phyloP scores from a whole-genome alignment of 2,329 filamentous ascomycete species.

The Nigrospora sphaerica region DNA sequence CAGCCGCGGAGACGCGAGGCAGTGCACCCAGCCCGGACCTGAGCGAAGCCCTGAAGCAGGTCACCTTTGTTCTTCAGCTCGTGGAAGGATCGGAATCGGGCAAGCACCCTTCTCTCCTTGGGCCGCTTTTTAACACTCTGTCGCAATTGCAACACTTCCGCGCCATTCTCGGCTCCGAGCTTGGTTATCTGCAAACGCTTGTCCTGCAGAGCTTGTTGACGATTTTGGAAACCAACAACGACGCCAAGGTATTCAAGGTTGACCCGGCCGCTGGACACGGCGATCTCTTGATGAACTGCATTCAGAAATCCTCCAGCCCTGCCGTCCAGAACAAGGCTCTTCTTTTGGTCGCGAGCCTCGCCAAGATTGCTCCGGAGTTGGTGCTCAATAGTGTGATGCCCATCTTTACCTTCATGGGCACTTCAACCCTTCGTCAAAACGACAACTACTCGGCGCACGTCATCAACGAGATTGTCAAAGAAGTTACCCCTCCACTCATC shows the following conservation, averaged over 20 bases:
- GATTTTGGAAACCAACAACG: slow-evolving; percentile 73
- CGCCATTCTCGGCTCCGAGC: slow-evolving; percentile 72
- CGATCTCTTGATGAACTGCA: slow-evolving; percentile 88
- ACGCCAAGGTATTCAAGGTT: slow-evolving; percentile 53
- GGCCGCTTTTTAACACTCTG: slow-evolving; percentile 76
- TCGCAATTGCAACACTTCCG: slow-evolving; percentile 82
- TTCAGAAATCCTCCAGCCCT: slow-evolving; percentile 83
- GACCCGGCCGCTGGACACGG: slow-evolving; percentile 76
- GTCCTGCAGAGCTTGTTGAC: slow-evolving; percentile 74
- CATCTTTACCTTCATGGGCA: slow-evolving; percentile 97
- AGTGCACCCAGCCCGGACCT: slow-evolving; percentile 22
- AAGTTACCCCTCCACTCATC: slow-evolving; percentile 87
- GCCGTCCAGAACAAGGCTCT: slow-evolving; percentile 91
- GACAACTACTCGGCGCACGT: slow-evolving; percentile 97
- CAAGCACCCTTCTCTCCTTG: slow-evolving; percentile 68
- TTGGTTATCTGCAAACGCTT: slow-evolving; percentile 84
- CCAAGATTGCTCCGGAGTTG: slow-evolving; percentile 79
- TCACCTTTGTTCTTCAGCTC: slow-evolving; percentile 83
- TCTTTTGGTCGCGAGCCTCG: slow-evolving; percentile 78
- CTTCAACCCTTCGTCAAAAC: slow-evolving; percentile 81
- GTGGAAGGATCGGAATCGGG: slow-evolving; percentile 74
- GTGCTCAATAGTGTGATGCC: slow-evolving; percentile 98
- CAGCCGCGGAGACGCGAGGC: neutral
- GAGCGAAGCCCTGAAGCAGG: slow-evolving; percentile 60
- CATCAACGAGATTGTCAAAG: slow-evolving; percentile 88